Evolutionary conservation across 2,329 filamentous ascomycete genomes (phyloP), one percentile per base, ranked within the genome.

Genomic region (Beauveria bassiana): DNA sequence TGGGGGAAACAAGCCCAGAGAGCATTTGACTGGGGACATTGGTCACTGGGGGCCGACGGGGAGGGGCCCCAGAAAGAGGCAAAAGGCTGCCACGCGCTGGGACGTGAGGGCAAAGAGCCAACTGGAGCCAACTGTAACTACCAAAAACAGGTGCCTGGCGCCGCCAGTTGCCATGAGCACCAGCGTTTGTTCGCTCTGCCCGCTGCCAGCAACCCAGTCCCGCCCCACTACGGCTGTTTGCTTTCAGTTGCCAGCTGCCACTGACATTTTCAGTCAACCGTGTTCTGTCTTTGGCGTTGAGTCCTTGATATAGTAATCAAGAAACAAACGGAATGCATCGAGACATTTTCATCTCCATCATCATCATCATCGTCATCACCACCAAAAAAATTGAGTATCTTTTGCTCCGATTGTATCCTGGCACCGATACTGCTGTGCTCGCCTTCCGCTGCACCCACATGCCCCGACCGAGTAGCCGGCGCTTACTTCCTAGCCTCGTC

Each of bases 381-480:
- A 31, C 4, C 24, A n/a, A 22, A 4, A 45, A 4, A 43, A 22
- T 20, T 6, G 7, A 28, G 10, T 9, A 22, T 56, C 5, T 10
- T 12, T 18, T n/a, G 14, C 47, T n/a, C 14, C 47, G 24, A 14
- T 22, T 12, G 26, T 31, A 40, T 38, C 12, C 18, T 38, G 18
- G 3, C 26, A 42, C 56, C 6, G 7, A 34, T 10, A 28, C 24
- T 28, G 18, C 34, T 38, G 34, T 38, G 14, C 34, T 38, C 34
- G 34, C 34, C 16, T 46, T 46, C 22, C n/a, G 34, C 18, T 3
- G 16, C 46, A 59, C 43, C 57, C 57, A 53, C 57, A 60, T 60
- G 57, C 57, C 49, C 49, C 57, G 57, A 60, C 57, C 57, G 47
- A 59, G 47, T 59, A 59, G 47, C 57, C 57, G 57, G 46, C 57